Conservation (phyloP, 179 eudicot species). For the Camellia oleifera region DNA sequence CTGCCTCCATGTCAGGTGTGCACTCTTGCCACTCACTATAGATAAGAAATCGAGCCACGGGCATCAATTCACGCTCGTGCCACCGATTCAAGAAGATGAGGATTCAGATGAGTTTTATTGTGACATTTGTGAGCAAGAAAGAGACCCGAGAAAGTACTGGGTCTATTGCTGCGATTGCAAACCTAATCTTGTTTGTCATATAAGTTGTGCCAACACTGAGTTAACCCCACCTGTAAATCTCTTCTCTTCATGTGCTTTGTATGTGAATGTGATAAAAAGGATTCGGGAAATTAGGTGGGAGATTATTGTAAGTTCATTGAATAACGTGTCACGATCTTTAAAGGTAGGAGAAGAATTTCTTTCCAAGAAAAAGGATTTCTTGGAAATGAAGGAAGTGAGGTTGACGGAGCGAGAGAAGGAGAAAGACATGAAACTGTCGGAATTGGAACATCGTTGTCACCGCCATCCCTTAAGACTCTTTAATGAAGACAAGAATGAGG, state of each 20-base stretch:
- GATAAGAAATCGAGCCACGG: background rate
- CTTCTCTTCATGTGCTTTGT: background rate
- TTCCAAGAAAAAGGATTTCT: background rate
- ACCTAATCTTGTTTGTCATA: background rate
- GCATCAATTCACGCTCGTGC: background rate
- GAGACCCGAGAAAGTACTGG: background rate
- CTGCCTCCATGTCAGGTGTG: background rate
- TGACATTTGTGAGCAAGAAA: background rate
- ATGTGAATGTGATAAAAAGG: background rate
- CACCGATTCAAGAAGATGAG: background rate
- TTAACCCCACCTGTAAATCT: background rate
- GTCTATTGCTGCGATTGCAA: background rate
- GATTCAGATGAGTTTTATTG: background rate
- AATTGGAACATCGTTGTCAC: background rate
- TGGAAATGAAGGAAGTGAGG: background rate
- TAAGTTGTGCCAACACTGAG: background rate
- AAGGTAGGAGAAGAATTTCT: background rate
- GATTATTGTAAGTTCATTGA: background rate
- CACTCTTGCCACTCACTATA: background rate
- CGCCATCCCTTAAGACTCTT: background rate
- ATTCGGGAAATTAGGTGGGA: background rate
- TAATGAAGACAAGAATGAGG: background rate
- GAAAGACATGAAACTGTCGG: background rate
- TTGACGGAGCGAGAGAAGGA: background rate
- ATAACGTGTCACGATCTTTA: background rate